A percentile compares a stretch with the other conserved stretches of the same genome.
Evolutionary conservation across 176 grass and related monocot species (phyloP).

Genomic region (sorghum (Sorghum bicolor)): DNA sequence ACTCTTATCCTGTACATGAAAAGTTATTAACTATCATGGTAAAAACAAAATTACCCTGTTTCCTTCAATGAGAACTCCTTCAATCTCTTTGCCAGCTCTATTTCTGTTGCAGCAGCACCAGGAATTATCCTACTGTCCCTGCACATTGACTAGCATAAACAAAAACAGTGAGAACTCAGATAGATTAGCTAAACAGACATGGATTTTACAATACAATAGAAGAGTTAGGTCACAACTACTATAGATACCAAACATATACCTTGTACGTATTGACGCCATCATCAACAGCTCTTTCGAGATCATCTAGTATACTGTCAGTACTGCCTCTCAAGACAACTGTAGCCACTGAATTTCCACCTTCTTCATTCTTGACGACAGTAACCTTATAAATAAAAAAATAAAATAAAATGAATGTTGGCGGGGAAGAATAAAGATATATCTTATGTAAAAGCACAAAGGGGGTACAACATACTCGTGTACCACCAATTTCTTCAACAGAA

Average conservation of each 20-base stretch:
- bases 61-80: conserved; percentile 94
- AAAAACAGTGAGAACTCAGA: neutral
- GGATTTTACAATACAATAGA: neutral
- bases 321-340: conserved; percentile 87
- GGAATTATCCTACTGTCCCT: conserved; percentile 85
- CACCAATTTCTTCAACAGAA: conserved; percentile 90
- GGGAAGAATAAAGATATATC: neutral
- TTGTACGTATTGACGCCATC: conserved; percentile 97
- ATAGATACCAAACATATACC: conserved; percentile 30
- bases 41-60: conserved; percentile 67
- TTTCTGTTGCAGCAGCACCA: conserved; percentile 87
- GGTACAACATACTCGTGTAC: conserved; percentile 50
- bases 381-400: conserved; percentile 47
- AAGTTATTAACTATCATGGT: neutral
- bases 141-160: conserved; percentile 80
- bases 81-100: conserved; percentile 80
- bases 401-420: neutral
- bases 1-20: neutral
- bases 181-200: neutral
- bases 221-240: neutral
- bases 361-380: conserved; percentile 80
- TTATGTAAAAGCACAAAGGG: neutral
- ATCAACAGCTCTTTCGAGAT: conserved; percentile 95
- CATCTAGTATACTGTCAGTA: conserved; percentile 93
- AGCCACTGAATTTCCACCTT: conserved; percentile 79